These are phyloP conservation scores for Phytophthora sp. DNA, from an alignment of 352 stramenopile genomes.

Conservation along the genomic window DNA sequence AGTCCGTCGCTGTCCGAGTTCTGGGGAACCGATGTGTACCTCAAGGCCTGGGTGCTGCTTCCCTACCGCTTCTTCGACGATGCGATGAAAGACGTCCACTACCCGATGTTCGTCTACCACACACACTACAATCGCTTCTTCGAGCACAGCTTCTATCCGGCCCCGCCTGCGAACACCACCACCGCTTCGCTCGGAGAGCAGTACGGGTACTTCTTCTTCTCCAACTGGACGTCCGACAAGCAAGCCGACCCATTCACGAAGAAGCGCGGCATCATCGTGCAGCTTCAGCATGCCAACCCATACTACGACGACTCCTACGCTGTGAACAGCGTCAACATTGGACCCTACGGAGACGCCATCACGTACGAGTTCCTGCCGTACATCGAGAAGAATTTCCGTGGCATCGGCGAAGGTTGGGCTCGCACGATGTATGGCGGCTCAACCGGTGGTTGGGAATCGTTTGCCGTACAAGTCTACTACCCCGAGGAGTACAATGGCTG, in stretches of 20 bases:
- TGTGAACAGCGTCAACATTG: constrained; percentile 79
- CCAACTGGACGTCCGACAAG: constrained; percentile 72
- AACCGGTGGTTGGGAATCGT: constrained; percentile 75
- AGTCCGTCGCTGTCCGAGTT: constrained; percentile 65
- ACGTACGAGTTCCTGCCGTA: constrained; percentile 80
- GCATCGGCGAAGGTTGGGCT: constrained; percentile 66
- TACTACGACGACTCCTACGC: constrained; percentile 87
- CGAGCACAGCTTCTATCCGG: constrained; percentile 55
- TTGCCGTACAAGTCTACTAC: constrained; percentile 78
- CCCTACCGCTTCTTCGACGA: constrained; percentile 71
- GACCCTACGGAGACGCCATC: constrained; percentile 77
- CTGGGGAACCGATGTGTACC: constrained; percentile 70
- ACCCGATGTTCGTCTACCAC: constrained; percentile 81
- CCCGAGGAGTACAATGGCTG: constrained; percentile 82
- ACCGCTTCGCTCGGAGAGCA: constrained; percentile 38
- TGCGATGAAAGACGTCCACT: constrained; percentile 54
- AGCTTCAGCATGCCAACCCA: constrained; percentile 78
- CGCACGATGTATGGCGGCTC: constrained; percentile 83
- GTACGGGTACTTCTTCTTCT: constrained; percentile 75
- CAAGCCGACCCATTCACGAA: constrained; percentile 3
- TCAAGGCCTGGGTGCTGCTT: constrained; percentile 77
- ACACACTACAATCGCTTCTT: constrained; percentile 75
- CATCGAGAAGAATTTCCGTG: constrained; percentile 63
- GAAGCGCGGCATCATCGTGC: constrained; percentile 75
- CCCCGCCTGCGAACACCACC: constrained; percentile 31